These are phyloP conservation scores for Suhomyces chickasaworum DNA, from an alignment of 1,139 yeast species.

Conservation along the genomic window DNA sequence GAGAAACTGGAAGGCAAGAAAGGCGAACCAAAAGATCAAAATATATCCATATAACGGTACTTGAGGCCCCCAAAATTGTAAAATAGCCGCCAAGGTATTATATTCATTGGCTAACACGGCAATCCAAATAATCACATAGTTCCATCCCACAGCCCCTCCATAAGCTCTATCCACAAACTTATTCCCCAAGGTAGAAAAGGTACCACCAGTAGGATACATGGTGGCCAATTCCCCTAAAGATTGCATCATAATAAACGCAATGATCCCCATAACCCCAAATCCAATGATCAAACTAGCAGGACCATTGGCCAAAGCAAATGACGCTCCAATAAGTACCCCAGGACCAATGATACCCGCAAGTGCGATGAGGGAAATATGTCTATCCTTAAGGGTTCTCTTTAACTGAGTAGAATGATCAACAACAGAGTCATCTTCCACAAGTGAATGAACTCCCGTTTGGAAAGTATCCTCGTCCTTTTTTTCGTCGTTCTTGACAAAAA, in stretches of 20 bases:
- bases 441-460: conserved; percentile 2
- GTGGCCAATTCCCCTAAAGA: conserved; percentile 60
- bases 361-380: conserved; percentile 50
- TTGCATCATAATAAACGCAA: conserved; percentile 60
- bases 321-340: conserved; percentile 52
- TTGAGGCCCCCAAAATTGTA: conserved; percentile 61
- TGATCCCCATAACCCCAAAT: conserved; percentile 53
- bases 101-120: conserved; percentile 63
- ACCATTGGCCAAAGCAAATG: conserved; percentile 47
- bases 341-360: conserved; percentile 61
- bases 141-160: conserved; percentile 65
- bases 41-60: conserved; percentile 63
- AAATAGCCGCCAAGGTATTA: conserved; percentile 53
- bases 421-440: conserved; percentile 12
- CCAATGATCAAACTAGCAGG: conserved; percentile 49
- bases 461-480: conserved; percentile 6
- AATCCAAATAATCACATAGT: conserved; percentile 62
- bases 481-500: not conserved
- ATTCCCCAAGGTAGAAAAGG: conserved; percentile 55
- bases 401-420: conserved; percentile 24
- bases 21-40: conserved; percentile 55
- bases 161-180: conserved; percentile 58
- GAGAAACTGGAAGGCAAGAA: conserved; percentile 54
- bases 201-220: conserved; percentile 53
- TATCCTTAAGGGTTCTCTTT: conserved; percentile 41